Conservation (phyloP, 2,329 filamentous ascomycete genomes). For the Fusarium sacchari region DNA sequence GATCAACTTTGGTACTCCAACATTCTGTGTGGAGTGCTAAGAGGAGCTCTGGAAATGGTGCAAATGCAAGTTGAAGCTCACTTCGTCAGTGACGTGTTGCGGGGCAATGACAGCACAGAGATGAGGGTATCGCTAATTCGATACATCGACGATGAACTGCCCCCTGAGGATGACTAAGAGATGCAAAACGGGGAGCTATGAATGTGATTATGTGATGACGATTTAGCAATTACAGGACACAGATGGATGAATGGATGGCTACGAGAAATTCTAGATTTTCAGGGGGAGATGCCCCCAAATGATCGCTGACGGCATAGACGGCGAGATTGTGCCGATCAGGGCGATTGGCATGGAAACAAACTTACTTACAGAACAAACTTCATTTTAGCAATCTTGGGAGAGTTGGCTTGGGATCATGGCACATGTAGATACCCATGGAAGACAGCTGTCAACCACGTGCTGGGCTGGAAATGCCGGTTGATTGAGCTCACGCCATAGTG, state of each 20-base stretch:
- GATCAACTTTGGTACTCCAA: constrained; percentile 99
- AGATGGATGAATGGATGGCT: background rate
- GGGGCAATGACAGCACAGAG: constrained; percentile 95
- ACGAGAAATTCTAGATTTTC: constrained; percentile 2
- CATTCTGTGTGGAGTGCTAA: constrained; percentile 90
- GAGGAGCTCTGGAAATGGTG: constrained; percentile 96
- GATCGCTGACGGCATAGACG: constrained; percentile 2
- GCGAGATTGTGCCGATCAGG: constrained; percentile 2
- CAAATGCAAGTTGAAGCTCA: constrained; percentile 99
- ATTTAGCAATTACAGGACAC: constrained; percentile 1
- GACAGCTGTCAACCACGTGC: constrained; percentile 32
- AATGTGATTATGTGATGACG: constrained; percentile 1
- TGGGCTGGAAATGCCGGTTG: constrained; percentile 10
- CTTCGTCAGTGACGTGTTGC: constrained; percentile 92
- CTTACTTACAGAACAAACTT: background rate
- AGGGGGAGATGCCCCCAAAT: background rate
- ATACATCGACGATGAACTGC: constrained; percentile 97
- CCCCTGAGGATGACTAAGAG: constrained; percentile 88
- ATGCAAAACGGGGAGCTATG: background rate
- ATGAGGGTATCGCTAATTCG: constrained; percentile 92
- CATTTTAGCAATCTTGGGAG: constrained; percentile 15
- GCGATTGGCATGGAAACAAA: constrained; percentile 13
- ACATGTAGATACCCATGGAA: constrained; percentile 23
- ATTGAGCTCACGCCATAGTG: constrained; percentile 11
- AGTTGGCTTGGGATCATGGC: constrained; percentile 13